phyloP scores from a whole-genome alignment of 2,329 filamentous ascomycete species.

The Tolypocladium sp. region DNA sequence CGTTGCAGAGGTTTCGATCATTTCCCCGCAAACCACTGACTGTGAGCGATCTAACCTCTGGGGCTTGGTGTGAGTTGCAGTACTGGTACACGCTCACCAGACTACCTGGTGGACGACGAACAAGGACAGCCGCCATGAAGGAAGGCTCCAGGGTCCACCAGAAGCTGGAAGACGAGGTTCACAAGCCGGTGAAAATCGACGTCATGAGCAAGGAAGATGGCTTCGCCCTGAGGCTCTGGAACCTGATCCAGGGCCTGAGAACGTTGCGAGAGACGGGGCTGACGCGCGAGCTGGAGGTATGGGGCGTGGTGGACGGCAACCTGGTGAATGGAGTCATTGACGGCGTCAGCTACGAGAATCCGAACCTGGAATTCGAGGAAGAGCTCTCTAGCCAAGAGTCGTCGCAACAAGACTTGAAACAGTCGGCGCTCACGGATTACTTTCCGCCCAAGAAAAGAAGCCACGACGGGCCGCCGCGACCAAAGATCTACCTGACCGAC shows the following conservation, averaged over 20 bases:
- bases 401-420: slow-evolving; percentile 15
- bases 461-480: background rate
- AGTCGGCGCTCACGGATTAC: slow-evolving; percentile 31
- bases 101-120: slow-evolving; percentile 62
- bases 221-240: slow-evolving; percentile 81
- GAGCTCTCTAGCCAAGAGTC: slow-evolving; percentile 33
- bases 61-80: slow-evolving; percentile 93
- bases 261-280: slow-evolving; percentile 61
- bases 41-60: slow-evolving; percentile 80
- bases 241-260: slow-evolving; percentile 76
- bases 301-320: slow-evolving; percentile 75
- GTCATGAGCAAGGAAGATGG: slow-evolving; percentile 69
- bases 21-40: slow-evolving; percentile 71
- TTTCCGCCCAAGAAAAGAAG: slow-evolving; percentile 18
- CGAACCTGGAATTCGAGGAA: slow-evolving; percentile 61
- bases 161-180: slow-evolving; percentile 75
- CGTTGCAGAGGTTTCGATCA: slow-evolving; percentile 69
- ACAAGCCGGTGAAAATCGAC: slow-evolving; percentile 65
- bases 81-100: slow-evolving; percentile 80
- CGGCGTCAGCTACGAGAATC: slow-evolving; percentile 68
- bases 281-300: slow-evolving; percentile 72
- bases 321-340: slow-evolving; percentile 88
- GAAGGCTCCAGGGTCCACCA: slow-evolving; percentile 73
- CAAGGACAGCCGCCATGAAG: slow-evolving; percentile 73
- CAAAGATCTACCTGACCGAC: slow-evolving; percentile 66